phyloP scores from a whole-genome alignment of 1,139 yeast genomes.

The Magnusiomyces ingens region DNA sequence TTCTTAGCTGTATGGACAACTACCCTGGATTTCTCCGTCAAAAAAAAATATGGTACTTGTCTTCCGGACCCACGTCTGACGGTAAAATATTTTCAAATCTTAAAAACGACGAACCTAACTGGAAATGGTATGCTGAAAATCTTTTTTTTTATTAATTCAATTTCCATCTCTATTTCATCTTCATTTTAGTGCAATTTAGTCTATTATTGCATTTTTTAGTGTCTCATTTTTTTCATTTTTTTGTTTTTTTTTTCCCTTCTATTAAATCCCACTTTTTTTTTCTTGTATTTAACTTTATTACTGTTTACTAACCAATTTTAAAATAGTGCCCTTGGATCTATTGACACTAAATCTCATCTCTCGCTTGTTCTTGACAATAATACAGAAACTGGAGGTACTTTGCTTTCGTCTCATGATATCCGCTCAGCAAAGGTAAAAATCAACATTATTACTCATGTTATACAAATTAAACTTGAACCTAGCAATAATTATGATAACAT shows the following conservation, averaged over 20 bases:
- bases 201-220: not conserved
- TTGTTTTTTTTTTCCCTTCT: not conserved
- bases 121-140: no score
- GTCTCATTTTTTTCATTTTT: not conserved
- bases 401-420: not conserved
- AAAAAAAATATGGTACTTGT: no score
- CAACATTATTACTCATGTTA: not conserved
- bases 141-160: no score
- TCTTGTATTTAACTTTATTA: not conserved
- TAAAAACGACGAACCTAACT: no score
- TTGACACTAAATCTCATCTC: constrained; percentile 6
- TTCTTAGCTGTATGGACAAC: no score
- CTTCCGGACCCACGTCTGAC: no score
- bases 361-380: constrained; percentile 1
- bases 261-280: not conserved
- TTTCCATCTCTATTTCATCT: no score
- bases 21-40: no score
- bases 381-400: not conserved
- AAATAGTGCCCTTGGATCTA: constrained; percentile 6
- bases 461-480: no score
- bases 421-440: constrained; percentile 1
- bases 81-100: no score
- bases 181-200: not conserved
- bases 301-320: not conserved
- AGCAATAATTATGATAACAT: no score